Percentiles rank a stretch among this genome's conserved stretches.
These are phyloP conservation scores for Corylus avellana DNA, from an alignment of 306 rosid genomes.

Conservation along the genomic window DNA sequence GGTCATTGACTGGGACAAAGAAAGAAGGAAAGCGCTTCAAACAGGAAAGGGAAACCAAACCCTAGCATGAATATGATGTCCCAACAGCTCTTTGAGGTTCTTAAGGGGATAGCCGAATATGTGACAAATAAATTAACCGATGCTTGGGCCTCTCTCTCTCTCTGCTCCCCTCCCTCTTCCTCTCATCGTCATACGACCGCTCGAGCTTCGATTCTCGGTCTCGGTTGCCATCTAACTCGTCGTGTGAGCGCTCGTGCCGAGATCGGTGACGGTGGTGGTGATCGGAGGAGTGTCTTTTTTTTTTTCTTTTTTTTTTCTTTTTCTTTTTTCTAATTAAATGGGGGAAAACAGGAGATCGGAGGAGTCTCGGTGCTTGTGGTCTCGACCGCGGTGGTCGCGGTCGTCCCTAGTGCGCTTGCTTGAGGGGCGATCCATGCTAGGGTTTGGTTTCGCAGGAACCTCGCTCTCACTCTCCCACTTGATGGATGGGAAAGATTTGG, in stretches of 20 bases:
- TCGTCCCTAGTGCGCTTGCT: conserved; percentile 57
- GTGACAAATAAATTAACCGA: not conserved
- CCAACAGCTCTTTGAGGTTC: too few species aligned
- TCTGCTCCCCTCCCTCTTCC: conserved; percentile 44
- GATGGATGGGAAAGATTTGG: not conserved
- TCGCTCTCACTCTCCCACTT: conserved; percentile 13
- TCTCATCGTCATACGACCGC: conserved; percentile 39
- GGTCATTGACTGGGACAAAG: too few species aligned
- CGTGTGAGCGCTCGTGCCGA: conserved; percentile 49
- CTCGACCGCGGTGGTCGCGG: conserved; percentile 37
- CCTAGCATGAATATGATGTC: too few species aligned
- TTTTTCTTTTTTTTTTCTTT: conserved; percentile 32
- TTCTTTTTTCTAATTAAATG: too few species aligned
- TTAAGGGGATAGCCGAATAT: too few species aligned
- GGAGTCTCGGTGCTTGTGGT: conserved; percentile 4
- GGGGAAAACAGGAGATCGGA: conserved; percentile 17
- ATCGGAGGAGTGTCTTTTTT: conserved; percentile 43
- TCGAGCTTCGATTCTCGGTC: conserved; percentile 45
- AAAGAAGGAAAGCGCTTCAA: too few species aligned
- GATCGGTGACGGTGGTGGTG: conserved; percentile 54
- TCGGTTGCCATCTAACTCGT: conserved; percentile 25
- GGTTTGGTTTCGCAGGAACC: conserved; percentile 32
- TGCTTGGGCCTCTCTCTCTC: conserved; percentile 47
- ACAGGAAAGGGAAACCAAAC: too few species aligned
- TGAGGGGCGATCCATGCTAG: conserved; percentile 56